These are phyloP conservation scores for Taphrina sp. DNA, from an alignment of 1,139 yeast species.

Conservation along the genomic window DNA sequence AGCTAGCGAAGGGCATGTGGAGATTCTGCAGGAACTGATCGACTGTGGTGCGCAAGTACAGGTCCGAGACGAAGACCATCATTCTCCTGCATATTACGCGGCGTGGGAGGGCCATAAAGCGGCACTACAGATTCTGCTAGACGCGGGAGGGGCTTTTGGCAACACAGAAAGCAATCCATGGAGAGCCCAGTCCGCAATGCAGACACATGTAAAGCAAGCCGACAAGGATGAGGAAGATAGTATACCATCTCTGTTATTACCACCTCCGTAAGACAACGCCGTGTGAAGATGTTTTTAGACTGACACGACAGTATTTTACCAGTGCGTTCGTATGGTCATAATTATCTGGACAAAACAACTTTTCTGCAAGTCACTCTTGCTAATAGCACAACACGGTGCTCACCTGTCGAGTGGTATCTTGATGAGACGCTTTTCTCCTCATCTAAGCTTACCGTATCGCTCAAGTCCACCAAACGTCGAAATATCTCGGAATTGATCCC, in stretches of 20 bases:
- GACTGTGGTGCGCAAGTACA: constrained; percentile 69
- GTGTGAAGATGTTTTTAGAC: not conserved
- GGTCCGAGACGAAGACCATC: constrained; percentile 77
- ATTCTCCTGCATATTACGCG: constrained; percentile 81
- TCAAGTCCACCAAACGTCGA: constrained; percentile 60
- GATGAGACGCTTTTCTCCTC: constrained; percentile 42
- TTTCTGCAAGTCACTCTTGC: constrained; percentile 72
- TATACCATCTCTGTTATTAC: constrained; percentile 85
- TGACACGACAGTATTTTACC: constrained; percentile 58
- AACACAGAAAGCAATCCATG: constrained; percentile 19
- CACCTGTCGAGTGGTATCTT: constrained; percentile 26
- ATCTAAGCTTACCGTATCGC: constrained; percentile 71
- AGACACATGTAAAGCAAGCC: too few species aligned
- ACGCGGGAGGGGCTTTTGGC: constrained; percentile 37
- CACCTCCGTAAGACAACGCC: constrained; percentile 61
- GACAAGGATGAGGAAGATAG: constrained; percentile 52
- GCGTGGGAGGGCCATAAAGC: constrained; percentile 89
- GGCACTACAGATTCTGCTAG: constrained; percentile 63
- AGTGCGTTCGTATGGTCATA: constrained; percentile 88
- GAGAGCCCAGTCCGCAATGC: too few species aligned
- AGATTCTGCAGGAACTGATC: constrained; percentile 68
- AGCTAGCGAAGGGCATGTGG: constrained; percentile 76
- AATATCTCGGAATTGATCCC: constrained; percentile 53
- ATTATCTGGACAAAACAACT: constrained; percentile 83
- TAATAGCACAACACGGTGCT: constrained; percentile 42